A percentile compares a stretch with the other conserved stretches of the same genome.
These are phyloP conservation scores for Alternaria sp. DNA, from an alignment of 2,329 filamentous ascomycete genomes.

Conservation along the genomic window DNA sequence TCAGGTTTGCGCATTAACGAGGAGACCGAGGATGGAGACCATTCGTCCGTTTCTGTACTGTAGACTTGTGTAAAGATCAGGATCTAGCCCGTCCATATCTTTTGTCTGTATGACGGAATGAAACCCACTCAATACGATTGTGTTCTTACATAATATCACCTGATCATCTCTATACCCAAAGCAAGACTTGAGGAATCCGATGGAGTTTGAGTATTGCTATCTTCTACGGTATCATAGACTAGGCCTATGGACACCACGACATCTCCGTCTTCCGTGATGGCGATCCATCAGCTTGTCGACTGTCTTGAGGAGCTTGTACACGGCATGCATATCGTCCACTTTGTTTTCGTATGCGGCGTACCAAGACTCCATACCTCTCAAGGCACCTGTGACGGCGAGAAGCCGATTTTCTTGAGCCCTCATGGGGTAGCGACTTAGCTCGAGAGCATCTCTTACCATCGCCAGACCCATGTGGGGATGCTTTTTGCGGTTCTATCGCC, in stretches of 20 bases:
- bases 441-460: neutral
- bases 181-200: neutral
- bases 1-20: conserved; percentile 40
- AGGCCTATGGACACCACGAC: neutral
- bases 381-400: neutral
- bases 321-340: neutral
- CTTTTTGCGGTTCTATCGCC: conserved; percentile 31
- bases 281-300: neutral
- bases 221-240: neutral
- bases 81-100: neutral
- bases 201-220: neutral
- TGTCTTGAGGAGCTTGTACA: neutral
- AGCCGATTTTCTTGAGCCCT: neutral
- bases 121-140: neutral
- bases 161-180: neutral
- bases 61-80: neutral
- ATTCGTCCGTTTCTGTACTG: neutral
- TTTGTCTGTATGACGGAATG: neutral
- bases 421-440: neutral
- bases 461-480: neutral
- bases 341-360: neutral
- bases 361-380: neutral
- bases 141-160: neutral
- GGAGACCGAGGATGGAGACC: neutral
- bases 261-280: neutral